A percentile compares a stretch with the other conserved stretches of the same genome.
Evolutionary conservation across 129 eudicot species (phyloP).

Genomic region (Cynara cardunculus): DNA sequence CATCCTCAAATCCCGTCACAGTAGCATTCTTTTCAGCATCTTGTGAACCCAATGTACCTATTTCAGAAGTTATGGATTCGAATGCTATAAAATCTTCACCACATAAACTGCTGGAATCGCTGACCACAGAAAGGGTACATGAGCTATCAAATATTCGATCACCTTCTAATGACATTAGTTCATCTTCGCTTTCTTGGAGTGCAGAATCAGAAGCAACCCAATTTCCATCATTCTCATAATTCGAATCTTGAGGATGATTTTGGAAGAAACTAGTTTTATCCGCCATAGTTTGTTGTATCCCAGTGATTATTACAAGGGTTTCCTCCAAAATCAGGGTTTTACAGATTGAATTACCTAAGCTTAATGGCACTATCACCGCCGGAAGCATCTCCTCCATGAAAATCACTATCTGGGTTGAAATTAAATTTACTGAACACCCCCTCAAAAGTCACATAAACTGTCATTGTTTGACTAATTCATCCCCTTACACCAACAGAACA

Average conservation of each 20-base stretch:
- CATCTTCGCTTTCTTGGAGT: constrained; percentile 61
- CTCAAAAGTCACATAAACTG: constrained; percentile 44
- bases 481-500: constrained; percentile 22
- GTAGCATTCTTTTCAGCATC: constrained; percentile 31
- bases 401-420: constrained; percentile 41
- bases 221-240: constrained; percentile 40
- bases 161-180: constrained; percentile 54
- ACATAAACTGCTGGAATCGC: constrained; percentile 77
- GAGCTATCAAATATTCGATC: constrained; percentile 54
- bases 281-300: constrained; percentile 35
- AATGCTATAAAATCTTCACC: constrained; percentile 59
- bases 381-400: constrained; percentile 64
- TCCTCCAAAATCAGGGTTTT: constrained; percentile 27
- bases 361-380: constrained; percentile 59
- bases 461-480: constrained; percentile 71
- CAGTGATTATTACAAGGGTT: constrained; percentile 32
- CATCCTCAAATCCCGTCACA: constrained; percentile 22
- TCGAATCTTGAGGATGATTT: constrained; percentile 30
- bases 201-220: constrained; percentile 31
- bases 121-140: constrained; percentile 56
- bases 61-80: constrained; percentile 39
- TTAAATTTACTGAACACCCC: constrained; percentile 40
- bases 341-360: constrained; percentile 45
- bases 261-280: constrained; percentile 17
- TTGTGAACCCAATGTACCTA: constrained; percentile 30